Conservation (phyloP, 306 rosid genomes). For the Prunus kanzakura region DNA sequence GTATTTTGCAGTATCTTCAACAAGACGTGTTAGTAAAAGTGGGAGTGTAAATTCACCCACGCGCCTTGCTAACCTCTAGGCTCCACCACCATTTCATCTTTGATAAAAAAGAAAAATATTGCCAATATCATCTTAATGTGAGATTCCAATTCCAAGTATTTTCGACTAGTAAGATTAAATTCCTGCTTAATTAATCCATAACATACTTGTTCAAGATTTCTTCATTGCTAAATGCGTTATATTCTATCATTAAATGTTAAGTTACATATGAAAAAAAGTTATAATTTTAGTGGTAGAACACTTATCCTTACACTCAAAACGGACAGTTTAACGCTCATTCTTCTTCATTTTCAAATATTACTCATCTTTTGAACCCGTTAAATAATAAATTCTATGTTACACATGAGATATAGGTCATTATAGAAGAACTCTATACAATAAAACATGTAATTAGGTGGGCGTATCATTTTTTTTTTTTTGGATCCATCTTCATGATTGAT, state of each 20-base stretch:
- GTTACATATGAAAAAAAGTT: background rate
- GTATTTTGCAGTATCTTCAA: constrained; percentile 17
- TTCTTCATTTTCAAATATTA: background rate
- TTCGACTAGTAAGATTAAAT: background rate
- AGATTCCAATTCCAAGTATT: background rate
- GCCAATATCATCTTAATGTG: background rate
- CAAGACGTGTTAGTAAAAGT: background rate
- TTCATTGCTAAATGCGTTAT: background rate
- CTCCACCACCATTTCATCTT: background rate
- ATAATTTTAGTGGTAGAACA: background rate
- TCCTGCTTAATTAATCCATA: background rate
- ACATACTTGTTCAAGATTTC: background rate
- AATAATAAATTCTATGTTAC: background rate
- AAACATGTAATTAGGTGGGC: too few relatives aligned
- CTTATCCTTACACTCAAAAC: background rate
- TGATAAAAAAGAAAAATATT: background rate
- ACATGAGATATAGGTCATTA: background rate
- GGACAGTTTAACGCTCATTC: background rate
- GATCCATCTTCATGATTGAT: too few relatives aligned
- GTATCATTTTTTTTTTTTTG: too few relatives aligned
- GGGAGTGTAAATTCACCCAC: background rate
- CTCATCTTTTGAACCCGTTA: background rate
- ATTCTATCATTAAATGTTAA: background rate
- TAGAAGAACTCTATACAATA: background rate
- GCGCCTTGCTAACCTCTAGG: constrained; percentile 1